Base-by-base conservation (phyloP, 78 protist species). In the Tieghemostelium lacteum region DNA sequence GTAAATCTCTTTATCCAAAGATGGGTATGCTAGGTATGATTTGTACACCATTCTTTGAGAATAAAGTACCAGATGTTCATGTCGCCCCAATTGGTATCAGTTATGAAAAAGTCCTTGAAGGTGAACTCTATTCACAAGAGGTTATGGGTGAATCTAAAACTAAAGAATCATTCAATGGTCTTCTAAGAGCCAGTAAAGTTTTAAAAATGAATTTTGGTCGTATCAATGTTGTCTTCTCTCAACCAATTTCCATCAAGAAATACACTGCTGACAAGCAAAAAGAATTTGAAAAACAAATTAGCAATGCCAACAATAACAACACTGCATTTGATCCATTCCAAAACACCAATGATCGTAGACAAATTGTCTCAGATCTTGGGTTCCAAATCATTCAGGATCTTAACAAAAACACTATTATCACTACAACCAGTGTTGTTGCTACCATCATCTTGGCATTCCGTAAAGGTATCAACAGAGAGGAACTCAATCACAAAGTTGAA, bases 1-100 rank as follows among this genome's bases (percentile, higher is more conserved):
- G 97, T 70, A 95, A 93, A 72, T 67, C 88, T 2, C 75, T 95
- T 2, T 83, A 77, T 58, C 97, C 96, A 39, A 88, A 93, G 85
- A 37, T 85, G 37, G 97, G 97, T n/a, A 10, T 93, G 28, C 52
- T 93, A 26, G 71, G 67, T 16, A 60, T 87, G 66, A 61, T 87
- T 31, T 40, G 60, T 50, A 75, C 77, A 37, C 88, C 94, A 74
- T 91, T 52, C 85, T 58, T 91, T 74, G 89, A 91, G 49, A 73
- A 73, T 66, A 62, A 61, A 54, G 94, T 91, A 22, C 87, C 45
- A 16, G 94, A 91, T 60, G 87, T 91, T n/a, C 80, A 75, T 8
- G 77, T 91, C 4, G 94, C 70, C 8, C 94, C 94, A 37, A 80
- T 91, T 75, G 88, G 89, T 54, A 91, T 91, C 63, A 64, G 85